Evolutionary conservation across 805 yeast genomes (phyloP), one percentile per base, ranked within the genome.

Genomic region (Jamesozyma rosinii): DNA sequence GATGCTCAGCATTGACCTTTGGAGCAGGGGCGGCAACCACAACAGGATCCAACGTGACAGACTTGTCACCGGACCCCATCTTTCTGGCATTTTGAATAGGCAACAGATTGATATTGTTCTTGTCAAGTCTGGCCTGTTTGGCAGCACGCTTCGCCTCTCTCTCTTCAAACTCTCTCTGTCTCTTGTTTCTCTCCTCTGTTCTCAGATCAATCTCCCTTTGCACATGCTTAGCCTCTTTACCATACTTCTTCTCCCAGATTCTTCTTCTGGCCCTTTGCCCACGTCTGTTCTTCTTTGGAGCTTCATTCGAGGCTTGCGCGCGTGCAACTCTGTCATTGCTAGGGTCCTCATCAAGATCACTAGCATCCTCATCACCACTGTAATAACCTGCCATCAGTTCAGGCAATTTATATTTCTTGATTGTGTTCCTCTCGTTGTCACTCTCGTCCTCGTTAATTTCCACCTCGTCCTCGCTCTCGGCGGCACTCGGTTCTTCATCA

Each of bases 211-310:
- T 64, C 53, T 84, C 84, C 51, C 79, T 74, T 55, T 76, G 70
- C 20, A 89, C 74, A 61, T 92, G 98, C 44, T 77, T 80, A n/a
- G 98, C 98, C 21, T 70, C 67, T 17, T 63, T 62, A 22, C 97
- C 97, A 59, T 71, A 92, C 62, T 92, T 90, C 65, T 75, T 69
- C 59, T 88, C 98, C 97, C 97, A 92, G 41, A 92, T 87, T 70
- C 84, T 83, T 62, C 90, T 92, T 67, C 98, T 79, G 1, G 97
- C 98, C 47, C 97, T 74, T 68, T 92, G 98, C 21, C 98, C 98
- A 63, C 97, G 78, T 66, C 98, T 74, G 63, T 92, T 92, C 54
- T 88, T 87, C 49, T 90, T 75, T 48, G 63, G 66, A 17, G 70
- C 72, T 4, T 50, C 52, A 18, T 58, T 47, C n/a, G 27, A 20